These are phyloP conservation scores for Stevia rebaudiana DNA, from an alignment of 140 eudicot genomes.

Conservation along the genomic window DNA sequence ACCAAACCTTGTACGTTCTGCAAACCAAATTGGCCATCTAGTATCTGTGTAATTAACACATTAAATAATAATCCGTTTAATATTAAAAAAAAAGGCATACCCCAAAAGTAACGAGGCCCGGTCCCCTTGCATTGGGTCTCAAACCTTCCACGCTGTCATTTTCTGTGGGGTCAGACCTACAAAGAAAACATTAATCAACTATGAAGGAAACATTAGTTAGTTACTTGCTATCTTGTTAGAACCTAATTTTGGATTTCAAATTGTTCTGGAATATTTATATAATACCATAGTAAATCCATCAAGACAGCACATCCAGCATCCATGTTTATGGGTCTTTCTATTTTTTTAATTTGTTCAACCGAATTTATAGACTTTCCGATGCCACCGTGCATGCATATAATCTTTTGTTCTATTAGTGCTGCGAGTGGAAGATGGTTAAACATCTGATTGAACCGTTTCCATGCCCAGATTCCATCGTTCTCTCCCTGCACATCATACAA, in stretches of 20 bases:
- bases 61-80: neutral
- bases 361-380: conserved; percentile 86
- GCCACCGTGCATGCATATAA: conserved; percentile 97
- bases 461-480: conserved; percentile 91
- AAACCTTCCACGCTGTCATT: conserved; percentile 88
- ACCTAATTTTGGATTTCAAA: neutral
- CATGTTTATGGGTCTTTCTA: conserved; percentile 90
- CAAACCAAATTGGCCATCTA: too few relatives aligned
- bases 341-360: conserved; percentile 88
- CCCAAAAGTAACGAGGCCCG: conserved; percentile 89
- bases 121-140: conserved; percentile 93
- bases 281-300: conserved; percentile 85
- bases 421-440: conserved; percentile 86
- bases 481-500: conserved; percentile 58
- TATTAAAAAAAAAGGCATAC: conserved; percentile 30
- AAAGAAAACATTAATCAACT: conserved; percentile 5
- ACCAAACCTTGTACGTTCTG: too few relatives aligned
- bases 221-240: neutral
- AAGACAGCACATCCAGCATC: conserved; percentile 79
- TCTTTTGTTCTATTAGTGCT: conserved; percentile 83
- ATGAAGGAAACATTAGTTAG: neutral
- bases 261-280: neutral
- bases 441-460: conserved; percentile 81
- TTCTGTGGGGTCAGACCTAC: conserved; percentile 98
- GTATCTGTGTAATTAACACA: too few relatives aligned